Base-by-base conservation (phyloP, 2,329 filamentous ascomycete species). In the Tolypocladium nubicola region DNA sequence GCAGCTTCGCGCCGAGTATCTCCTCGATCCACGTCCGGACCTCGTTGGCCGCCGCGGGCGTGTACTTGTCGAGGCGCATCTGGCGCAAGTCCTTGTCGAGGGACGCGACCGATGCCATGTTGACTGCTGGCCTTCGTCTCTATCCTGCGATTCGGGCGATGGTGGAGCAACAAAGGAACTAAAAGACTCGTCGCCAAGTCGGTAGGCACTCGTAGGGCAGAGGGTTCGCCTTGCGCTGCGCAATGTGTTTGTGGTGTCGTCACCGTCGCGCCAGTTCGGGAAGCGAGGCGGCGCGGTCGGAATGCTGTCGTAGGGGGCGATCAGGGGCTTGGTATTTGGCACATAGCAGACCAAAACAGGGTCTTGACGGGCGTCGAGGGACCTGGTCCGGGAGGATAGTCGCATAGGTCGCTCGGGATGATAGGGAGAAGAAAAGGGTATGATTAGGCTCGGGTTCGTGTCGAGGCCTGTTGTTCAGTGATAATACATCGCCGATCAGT, bases 71-170 rank as follows among this genome's bases (percentile, higher is more conserved):
- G 67, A 96, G 80, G 73, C 94, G 92, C 81, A 97, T 74, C 71
- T 86, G 91, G 80, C 90, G 89, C 84, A 99, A 81, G 78, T 99
- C 94, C 73, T 93, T 93, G 75, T 97, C 94, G 60, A 99, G 79
- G 61, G 90, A 96, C 62, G 90, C 83, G 38, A 97, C 93, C 43
- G 93, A 96, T 65, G 93, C 92, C 93, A 97, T 97, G 61, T 56
- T 69, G 52, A 16, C 33, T 41, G 21, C 30, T 9, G 9, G 9
- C 23, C 14, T 33, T 23, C 43, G 14, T 40, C 35, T 26, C 7
- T 53, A 21, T 39, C 13, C 2, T n/a, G 54, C 37, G 47, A 9
- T 13, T n/a, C 30, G 8, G 5, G 21, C n/a, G 47, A 35, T 35
- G 47, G 30, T 11, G 9, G 19, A n/a, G 47, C 47, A 10, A 50